Percentiles rank a stretch among this genome's conserved stretches.
phyloP scores from a whole-genome alignment of 2,329 filamentous ascomycete species.

The Microthyrium microscopicum region DNA sequence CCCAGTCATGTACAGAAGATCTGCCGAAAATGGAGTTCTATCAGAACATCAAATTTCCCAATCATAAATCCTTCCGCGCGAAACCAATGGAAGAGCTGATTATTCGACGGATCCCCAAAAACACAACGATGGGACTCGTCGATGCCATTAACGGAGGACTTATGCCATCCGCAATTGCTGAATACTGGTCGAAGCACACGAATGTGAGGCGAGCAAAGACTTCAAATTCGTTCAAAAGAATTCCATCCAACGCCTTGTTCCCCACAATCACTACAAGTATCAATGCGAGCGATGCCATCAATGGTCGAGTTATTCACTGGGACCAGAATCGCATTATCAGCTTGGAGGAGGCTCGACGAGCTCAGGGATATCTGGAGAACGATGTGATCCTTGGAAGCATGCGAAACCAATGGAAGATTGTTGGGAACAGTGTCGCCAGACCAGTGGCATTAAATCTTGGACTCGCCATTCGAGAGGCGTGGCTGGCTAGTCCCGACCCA shows the following conservation, averaged over 20 bases:
- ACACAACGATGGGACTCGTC: too few relatives aligned
- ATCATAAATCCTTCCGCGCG: too few relatives aligned
- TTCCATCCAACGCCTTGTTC: constrained; percentile 35
- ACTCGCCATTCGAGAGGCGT: constrained; percentile 44
- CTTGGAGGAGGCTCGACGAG: constrained; percentile 49
- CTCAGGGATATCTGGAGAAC: constrained; percentile 52
- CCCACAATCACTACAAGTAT: constrained; percentile 44
- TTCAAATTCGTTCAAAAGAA: neutral
- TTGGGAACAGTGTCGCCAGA: constrained; percentile 64
- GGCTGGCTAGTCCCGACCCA: constrained; percentile 13
- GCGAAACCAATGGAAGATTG: constrained; percentile 42
- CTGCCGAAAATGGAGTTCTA: constrained; percentile 50
- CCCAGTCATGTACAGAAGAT: constrained; percentile 37
- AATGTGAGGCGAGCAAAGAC: neutral
- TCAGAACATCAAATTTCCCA: too few relatives aligned
- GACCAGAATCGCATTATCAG: constrained; percentile 42
- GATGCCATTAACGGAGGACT: too few relatives aligned
- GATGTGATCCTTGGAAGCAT: constrained; percentile 50
- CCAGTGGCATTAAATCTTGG: constrained; percentile 52
- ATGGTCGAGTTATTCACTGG: constrained; percentile 47
- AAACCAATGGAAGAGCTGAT: too few relatives aligned
- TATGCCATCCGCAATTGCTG: too few relatives aligned
- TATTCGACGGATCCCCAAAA: too few relatives aligned
- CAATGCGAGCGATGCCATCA: constrained; percentile 35
- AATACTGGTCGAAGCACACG: too few relatives aligned